These are phyloP conservation scores for Daedaleopsis sinensis DNA, from an alignment of 768 basidiomycete genomes.

Conservation along the genomic window DNA sequence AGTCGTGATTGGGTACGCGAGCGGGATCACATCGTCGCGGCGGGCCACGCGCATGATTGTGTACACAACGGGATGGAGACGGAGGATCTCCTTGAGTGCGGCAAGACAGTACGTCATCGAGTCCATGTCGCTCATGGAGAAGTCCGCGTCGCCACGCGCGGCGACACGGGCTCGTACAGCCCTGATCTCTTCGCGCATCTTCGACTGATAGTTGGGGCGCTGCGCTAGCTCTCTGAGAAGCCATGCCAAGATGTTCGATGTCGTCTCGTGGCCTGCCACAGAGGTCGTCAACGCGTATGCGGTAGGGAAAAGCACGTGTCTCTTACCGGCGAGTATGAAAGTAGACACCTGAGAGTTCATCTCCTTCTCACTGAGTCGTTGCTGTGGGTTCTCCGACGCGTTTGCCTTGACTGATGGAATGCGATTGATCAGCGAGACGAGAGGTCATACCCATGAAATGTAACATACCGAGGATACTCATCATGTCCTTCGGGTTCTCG, in stretches of 20 bases:
- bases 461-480: conserved; percentile 35
- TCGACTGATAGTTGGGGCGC: conserved; percentile 29
- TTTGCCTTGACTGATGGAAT: conserved; percentile 33
- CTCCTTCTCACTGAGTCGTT: conserved; percentile 33
- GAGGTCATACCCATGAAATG: neutral
- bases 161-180: conserved; percentile 23
- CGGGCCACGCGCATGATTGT: conserved; percentile 28
- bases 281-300: neutral
- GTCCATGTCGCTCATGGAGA: conserved; percentile 36
- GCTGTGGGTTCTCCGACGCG: conserved; percentile 30
- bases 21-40: conserved; percentile 37
- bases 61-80: conserved; percentile 36
- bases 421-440: neutral
- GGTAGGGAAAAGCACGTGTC: neutral
- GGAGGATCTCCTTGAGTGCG: conserved; percentile 36
- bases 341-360: conserved; percentile 35
- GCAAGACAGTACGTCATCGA: conserved; percentile 36
- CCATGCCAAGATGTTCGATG: conserved; percentile 34
- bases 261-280: conserved; percentile 33
- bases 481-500: conserved; percentile 37
- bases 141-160: conserved; percentile 31
- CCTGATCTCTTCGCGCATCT: conserved; percentile 33
- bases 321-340: conserved; percentile 20
- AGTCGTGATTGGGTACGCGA: conserved; percentile 34
- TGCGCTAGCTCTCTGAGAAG: conserved; percentile 33